Base-by-base conservation (phyloP, 495 filamentous ascomycete genomes). In the Hyaloscypha hepaticicola region DNA sequence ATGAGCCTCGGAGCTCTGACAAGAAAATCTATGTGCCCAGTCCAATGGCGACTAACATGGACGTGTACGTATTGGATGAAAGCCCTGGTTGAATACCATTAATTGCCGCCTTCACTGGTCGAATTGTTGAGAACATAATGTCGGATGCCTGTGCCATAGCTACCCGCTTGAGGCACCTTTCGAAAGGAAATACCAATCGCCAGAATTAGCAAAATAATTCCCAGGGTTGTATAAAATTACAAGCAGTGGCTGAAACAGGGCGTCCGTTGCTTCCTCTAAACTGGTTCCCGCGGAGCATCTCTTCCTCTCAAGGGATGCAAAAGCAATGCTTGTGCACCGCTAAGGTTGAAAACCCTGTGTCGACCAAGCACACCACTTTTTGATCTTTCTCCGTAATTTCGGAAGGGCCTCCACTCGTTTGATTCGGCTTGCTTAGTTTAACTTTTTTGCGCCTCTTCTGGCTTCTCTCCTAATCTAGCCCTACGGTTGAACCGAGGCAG, bases 221-320 rank as follows among this genome's bases (percentile, higher is more conserved):
- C 22, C 5, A 53, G 26, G 25, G 22, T 53, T 28, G 11, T 25
- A 26, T 28, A 53, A n/a, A n/a, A n/a, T 24, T 19, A 53, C n/a
- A 53, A 21, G 50, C 5, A 53, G 21, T 28, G 50, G 50, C 50
- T 26, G 50, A 53, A 53, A 53, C 22, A 53, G 26, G 21, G 50
- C 25, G n/a, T 53, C 50, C 21, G 16, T 26, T 53, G 22, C 26
- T 53, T 28, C 50, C 25, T 24, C 25, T 53, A 4, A 4, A 24
- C 7, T 52, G 50, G 50, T 2, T 27, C 25, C 19, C 25, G 21
- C 26, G 21, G 21, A 52, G 50, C 26, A 24, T 24, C 50, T 52
- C 26, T 19, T 52, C 26, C 21, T 14, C 38, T 11, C 7, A 41
- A 14, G n/a, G n/a, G 50, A 6, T 52, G 22, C 22, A 53, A 53